Evolutionary conservation across 371 early-diverging fungal species (phyloP).

Genomic region (Mortierella sp.): DNA sequence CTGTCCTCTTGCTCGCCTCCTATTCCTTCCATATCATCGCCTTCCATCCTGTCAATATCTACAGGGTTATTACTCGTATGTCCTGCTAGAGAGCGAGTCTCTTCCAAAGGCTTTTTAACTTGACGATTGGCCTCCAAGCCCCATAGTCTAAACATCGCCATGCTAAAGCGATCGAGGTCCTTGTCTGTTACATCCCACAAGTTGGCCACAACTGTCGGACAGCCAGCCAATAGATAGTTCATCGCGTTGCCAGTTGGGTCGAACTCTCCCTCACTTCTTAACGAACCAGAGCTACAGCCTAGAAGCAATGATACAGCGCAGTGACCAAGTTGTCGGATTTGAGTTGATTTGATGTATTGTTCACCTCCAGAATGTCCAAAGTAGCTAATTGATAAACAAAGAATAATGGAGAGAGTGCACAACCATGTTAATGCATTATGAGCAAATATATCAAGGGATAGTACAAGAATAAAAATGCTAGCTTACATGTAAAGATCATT

Average conservation of each 20-base stretch:
- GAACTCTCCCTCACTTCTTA: conserved; percentile 83
- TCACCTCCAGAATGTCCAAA: conserved; percentile 99
- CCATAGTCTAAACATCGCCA: conserved; percentile 77
- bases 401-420: background rate
- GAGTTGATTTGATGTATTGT: conserved; percentile 80
- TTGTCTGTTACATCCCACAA: conserved; percentile 99
- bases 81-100: background rate
- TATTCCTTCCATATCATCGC: background rate
- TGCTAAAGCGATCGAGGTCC: conserved; percentile 95
- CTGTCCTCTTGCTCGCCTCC: background rate
- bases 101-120: background rate
- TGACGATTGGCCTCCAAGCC: conserved; percentile 63
- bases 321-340: conserved; percentile 70
- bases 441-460: too few relatives aligned
- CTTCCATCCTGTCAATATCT: conserved; percentile 5
- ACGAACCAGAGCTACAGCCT: conserved; percentile 92
- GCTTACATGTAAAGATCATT: conserved; percentile 83
- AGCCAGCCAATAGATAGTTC: conserved; percentile 86
- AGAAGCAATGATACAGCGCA: conserved; percentile 87
- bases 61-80: background rate
- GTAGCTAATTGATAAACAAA: conserved; percentile 68
- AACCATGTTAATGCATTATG: background rate
- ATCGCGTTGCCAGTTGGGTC: conserved; percentile 87
- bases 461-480: background rate
- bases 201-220: conserved; percentile 93